Conservation (phyloP, 2,329 filamentous ascomycete species). For the Neobulgaria alba region DNA sequence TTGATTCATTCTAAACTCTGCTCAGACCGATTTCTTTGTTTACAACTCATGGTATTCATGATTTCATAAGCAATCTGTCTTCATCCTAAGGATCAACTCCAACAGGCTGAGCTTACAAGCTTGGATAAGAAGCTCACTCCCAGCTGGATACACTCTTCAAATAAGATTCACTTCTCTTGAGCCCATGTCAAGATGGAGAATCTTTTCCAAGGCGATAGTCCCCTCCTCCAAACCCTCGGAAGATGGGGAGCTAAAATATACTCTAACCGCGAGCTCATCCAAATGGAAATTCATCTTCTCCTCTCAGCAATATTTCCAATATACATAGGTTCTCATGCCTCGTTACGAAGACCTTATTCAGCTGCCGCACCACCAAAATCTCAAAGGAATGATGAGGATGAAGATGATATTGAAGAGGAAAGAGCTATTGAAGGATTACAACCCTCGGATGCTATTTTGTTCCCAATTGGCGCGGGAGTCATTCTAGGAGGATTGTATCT, state of each 20-base stretch:
- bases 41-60: too few species aligned
- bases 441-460: conserved; percentile 72
- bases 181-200: conserved; percentile 11
- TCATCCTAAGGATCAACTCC: too few species aligned
- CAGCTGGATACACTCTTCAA: too few species aligned
- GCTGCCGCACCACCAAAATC: conserved; percentile 49
- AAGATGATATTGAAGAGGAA: conserved; percentile 47
- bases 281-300: conserved; percentile 42
- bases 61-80: too few species aligned
- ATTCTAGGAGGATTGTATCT: conserved; percentile 74
- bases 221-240: conserved; percentile 19
- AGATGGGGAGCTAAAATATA: conserved; percentile 19
- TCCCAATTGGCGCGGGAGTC: conserved; percentile 68
- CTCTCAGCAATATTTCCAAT: conserved; percentile 72
- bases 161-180: too few species aligned
- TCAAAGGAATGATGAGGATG: conserved; percentile 36
- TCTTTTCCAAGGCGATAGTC: conserved; percentile 16
- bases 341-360: conserved; percentile 73
- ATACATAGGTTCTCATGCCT: conserved; percentile 76
- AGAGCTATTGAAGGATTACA: conserved; percentile 60
- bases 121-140: too few species aligned
- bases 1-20: too few species aligned
- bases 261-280: conserved; percentile 16
- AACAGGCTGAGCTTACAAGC: too few species aligned
- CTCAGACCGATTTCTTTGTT: too few species aligned